Evolutionary conservation across 306 rosid genomes (phyloP).

Genomic region (Dalbergia cultrata): DNA sequence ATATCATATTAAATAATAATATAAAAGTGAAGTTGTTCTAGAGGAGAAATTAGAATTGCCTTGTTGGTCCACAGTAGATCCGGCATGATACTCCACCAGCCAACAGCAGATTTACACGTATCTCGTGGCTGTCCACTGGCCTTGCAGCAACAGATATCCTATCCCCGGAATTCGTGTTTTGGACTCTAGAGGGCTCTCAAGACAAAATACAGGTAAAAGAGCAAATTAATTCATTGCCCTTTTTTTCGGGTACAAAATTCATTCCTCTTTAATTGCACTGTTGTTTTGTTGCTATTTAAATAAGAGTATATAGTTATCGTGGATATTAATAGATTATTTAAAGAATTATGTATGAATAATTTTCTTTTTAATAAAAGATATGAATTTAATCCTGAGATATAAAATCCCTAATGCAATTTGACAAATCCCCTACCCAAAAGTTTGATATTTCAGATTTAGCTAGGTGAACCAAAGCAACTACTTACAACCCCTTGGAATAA

Average conservation of each 20-base stretch:
- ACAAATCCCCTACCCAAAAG: too few relatives aligned
- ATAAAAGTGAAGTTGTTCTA: neutral
- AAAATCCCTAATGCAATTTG: too few relatives aligned
- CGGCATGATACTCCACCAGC: neutral
- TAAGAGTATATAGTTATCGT: too few relatives aligned
- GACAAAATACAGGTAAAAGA: neutral
- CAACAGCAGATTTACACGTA: neutral
- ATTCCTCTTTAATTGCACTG: neutral
- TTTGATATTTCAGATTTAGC: too few relatives aligned
- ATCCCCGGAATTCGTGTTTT: neutral
- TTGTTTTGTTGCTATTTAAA: too few relatives aligned
- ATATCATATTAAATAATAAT: too few relatives aligned
- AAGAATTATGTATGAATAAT: too few relatives aligned
- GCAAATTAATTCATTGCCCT: neutral
- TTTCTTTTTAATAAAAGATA: too few relatives aligned
- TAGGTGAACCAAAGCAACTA: too few relatives aligned
- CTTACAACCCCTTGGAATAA: too few relatives aligned
- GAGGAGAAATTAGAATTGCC: neutral
- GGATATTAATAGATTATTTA: too few relatives aligned
- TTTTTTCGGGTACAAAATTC: neutral
- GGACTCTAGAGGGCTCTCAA: neutral
- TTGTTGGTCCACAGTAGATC: neutral
- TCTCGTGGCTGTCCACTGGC: neutral
- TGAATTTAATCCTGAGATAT: too few relatives aligned
- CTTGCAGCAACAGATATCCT: neutral